Percentiles rank a stretch among this genome's conserved stretches.
These are phyloP conservation scores for Colletotrichum sp. DNA, from an alignment of 2,329 filamentous ascomycete species.

Conservation along the genomic window DNA sequence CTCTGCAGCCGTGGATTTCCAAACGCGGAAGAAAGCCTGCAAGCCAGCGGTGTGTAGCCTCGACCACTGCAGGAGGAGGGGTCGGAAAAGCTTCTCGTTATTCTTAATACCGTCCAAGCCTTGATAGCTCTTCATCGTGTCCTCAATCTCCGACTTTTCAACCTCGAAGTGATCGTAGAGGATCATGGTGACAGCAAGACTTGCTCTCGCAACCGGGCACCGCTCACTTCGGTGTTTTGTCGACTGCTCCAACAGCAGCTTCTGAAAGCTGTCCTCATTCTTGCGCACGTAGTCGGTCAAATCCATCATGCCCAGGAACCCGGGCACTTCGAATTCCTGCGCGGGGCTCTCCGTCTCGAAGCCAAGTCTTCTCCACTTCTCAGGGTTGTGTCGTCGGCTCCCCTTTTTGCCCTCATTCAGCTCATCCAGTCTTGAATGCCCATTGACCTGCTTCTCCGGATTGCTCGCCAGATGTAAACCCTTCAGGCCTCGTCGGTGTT, in stretches of 20 bases:
- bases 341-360: constrained; percentile 91
- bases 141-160: constrained; percentile 81
- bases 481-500: constrained; percentile 87
- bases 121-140: constrained; percentile 75
- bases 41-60: constrained; percentile 84
- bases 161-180: constrained; percentile 97
- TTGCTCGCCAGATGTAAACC: constrained; percentile 84
- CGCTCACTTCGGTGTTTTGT: constrained; percentile 72
- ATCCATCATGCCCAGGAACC: constrained; percentile 97
- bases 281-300: constrained; percentile 91
- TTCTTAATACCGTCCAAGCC: constrained; percentile 76
- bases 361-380: constrained; percentile 91
- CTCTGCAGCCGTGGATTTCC: constrained; percentile 88
- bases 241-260: constrained; percentile 88
- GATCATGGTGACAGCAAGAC: constrained; percentile 83
- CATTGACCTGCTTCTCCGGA: constrained; percentile 61
- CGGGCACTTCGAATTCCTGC: constrained; percentile 82
- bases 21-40: constrained; percentile 87
- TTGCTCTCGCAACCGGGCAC: constrained; percentile 87
- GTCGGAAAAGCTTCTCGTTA: constrained; percentile 86
- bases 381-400: constrained; percentile 77
- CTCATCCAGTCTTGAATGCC: constrained; percentile 39
- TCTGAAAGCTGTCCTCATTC: constrained; percentile 91
- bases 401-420: constrained; percentile 55
- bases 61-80: constrained; percentile 91